Percentiles rank a stretch among this genome's conserved stretches.
Conservation (phyloP, 306 rosid genomes). For the Vigna unguiculata region DNA sequence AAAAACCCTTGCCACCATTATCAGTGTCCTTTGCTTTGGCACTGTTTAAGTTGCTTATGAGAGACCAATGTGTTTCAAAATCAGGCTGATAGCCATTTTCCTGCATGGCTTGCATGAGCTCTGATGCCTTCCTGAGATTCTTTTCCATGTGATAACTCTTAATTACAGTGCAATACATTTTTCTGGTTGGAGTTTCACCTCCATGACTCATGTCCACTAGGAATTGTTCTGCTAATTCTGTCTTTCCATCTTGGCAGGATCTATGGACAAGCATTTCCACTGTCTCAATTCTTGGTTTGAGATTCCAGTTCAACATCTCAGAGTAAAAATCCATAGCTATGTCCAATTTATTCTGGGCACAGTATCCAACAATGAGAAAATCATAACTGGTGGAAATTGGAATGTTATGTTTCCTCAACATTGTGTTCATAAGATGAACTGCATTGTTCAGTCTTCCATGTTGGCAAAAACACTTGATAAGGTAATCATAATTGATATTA, state of each 20-base stretch:
- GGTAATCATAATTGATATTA: slow-evolving; percentile 67
- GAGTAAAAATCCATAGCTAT: slow-evolving; percentile 68
- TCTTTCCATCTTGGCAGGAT: slow-evolving; percentile 64
- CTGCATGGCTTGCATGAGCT: slow-evolving; percentile 82
- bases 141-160: slow-evolving; percentile 61
- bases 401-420: slow-evolving; percentile 71
- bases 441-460: slow-evolving; percentile 67
- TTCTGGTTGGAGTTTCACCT: slow-evolving; percentile 73
- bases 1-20: slow-evolving; percentile 66
- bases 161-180: slow-evolving; percentile 65
- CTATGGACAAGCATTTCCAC: slow-evolving; percentile 59
- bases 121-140: slow-evolving; percentile 70
- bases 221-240: slow-evolving; percentile 72
- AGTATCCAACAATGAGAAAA: slow-evolving; percentile 60
- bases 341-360: slow-evolving; percentile 56
- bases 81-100: slow-evolving; percentile 79
- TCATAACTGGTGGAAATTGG: slow-evolving; percentile 79
- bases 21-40: slow-evolving; percentile 47
- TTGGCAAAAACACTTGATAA: slow-evolving; percentile 71
- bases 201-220: slow-evolving; percentile 54
- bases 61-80: slow-evolving; percentile 93
- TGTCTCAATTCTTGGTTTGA: slow-evolving; percentile 62
- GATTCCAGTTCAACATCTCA: slow-evolving; percentile 69
- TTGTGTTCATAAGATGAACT: slow-evolving; percentile 66
- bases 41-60: slow-evolving; percentile 71